These are phyloP conservation scores for Ganoderma multipileum DNA, from an alignment of 1,284 basidiomycete genomes.

Conservation along the genomic window DNA sequence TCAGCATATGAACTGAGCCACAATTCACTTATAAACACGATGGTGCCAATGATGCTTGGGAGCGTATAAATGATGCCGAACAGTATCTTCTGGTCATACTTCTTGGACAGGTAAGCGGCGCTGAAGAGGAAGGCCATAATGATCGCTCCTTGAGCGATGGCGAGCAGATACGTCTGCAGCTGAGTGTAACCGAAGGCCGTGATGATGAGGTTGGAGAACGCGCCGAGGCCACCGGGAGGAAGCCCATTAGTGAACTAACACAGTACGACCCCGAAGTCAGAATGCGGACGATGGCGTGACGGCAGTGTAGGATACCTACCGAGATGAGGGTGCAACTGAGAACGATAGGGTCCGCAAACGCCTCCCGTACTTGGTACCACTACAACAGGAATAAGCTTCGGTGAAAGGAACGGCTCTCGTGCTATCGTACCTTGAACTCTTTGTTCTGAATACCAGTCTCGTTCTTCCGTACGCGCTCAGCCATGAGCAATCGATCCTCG, in stretches of 20 bases:
- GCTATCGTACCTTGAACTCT: constrained; percentile 51
- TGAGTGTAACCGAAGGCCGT: constrained; percentile 56
- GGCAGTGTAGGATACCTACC: not conserved
- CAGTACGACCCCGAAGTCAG: not conserved
- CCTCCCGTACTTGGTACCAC: constrained; percentile 44
- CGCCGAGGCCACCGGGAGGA: constrained; percentile 59
- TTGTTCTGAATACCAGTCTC: constrained; percentile 63
- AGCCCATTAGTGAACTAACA: constrained; percentile 58
- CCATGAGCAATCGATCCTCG: constrained; percentile 58
- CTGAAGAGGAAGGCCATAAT: constrained; percentile 57
- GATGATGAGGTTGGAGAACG: constrained; percentile 59
- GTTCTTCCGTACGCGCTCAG: constrained; percentile 62
- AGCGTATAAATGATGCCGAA: constrained; percentile 54
- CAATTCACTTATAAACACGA: constrained; percentile 51
- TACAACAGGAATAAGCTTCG: constrained; percentile 21
- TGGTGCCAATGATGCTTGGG: constrained; percentile 56
- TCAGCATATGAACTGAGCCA: not conserved
- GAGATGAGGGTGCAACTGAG: constrained; percentile 41
- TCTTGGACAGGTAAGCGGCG: constrained; percentile 51
- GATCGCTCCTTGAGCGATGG: constrained; percentile 57
- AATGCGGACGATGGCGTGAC: constrained; percentile 36
- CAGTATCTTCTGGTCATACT: constrained; percentile 51
- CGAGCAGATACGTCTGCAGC: constrained; percentile 58
- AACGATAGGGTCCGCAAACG: constrained; percentile 53
- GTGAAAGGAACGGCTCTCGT: not conserved